Evolutionary conservation across 2,329 filamentous ascomycete genomes (phyloP).

Genomic region (Fusarium sulawesiense): DNA sequence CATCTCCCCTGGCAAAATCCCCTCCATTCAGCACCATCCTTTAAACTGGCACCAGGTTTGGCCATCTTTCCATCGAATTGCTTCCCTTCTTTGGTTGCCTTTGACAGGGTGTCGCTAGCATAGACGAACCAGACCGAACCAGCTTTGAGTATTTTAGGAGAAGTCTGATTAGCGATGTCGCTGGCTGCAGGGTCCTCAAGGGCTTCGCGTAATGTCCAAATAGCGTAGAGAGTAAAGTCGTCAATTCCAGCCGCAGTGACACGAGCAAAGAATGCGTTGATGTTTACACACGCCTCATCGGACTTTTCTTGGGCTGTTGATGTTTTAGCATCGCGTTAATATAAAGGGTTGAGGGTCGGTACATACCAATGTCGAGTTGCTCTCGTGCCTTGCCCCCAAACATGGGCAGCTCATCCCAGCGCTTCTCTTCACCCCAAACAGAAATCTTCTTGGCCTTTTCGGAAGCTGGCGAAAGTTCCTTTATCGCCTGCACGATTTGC

Average conservation of each 20-base stretch:
- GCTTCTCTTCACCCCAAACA: conserved; percentile 33
- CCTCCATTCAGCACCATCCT: conserved; percentile 24
- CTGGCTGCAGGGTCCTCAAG: conserved; percentile 31
- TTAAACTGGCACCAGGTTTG: conserved; percentile 22
- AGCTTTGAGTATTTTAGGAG: conserved; percentile 9
- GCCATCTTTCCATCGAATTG: conserved; percentile 41
- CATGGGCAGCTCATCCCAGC: conserved; percentile 34
- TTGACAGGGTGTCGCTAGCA: neutral
- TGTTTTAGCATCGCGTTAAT: neutral
- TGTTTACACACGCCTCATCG: conserved; percentile 14
- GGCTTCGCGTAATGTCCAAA: conserved; percentile 33
- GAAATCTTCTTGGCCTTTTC: conserved; percentile 20
- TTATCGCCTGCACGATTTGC: conserved; percentile 35
- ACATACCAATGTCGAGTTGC: conserved; percentile 30
- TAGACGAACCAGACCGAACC: conserved; percentile 33
- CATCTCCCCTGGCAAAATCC: conserved; percentile 38
- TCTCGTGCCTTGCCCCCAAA: conserved; percentile 33
- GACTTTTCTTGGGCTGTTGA: conserved; percentile 25
- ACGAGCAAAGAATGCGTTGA: conserved; percentile 36
- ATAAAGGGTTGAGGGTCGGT: no score
- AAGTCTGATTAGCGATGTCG: neutral
- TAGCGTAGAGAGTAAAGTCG: conserved; percentile 32
- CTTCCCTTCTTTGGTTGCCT: neutral
- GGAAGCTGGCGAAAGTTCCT: conserved; percentile 15
- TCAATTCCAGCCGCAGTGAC: conserved; percentile 18